Evolutionary conservation across 305 asterid species (phyloP), one percentile per base, ranked within the genome.

Genomic region (Fraxinus latifolia): DNA sequence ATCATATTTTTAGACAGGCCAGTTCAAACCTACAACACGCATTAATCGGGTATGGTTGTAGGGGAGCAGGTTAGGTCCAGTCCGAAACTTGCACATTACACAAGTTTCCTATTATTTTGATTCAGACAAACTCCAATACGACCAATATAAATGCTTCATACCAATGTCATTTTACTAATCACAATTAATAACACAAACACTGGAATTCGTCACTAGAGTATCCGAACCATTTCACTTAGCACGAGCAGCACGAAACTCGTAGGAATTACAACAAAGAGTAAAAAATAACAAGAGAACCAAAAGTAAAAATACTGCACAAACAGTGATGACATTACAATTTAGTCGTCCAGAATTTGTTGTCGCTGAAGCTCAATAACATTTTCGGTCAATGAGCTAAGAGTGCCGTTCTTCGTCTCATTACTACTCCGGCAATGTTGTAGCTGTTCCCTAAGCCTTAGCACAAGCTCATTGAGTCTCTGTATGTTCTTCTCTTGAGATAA

Each of bases 401-500:
- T 84, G 65, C 74, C 62, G 55, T 80, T 91, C 21, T 75, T 68
- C 15, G 93, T 90, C 78, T 91, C 93, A 34, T 89, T 94, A 83
- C 25, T 82, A 83, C 85, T 85, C 79, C 78, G 80, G 90, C 98
- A 95, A 33, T 84, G 93, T 27, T 84, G 91, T 53, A 95, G 89
- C 79, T 92, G 94, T 83, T 93, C 93, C 83, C 88, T 92, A 1
- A 95, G 97, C 84, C 86, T 88, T 79, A 87, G 89, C 36, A 95
- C 90, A 19, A 90, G 91, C 90, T 92, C 98, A 29, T 87, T 92
- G 47, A 95, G 92, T 84, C 88, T 91, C 83, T 92, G 94, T 77
- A 95, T 95, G 91, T 83, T 91, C 90, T 93, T 95, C 85, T 95
- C 98, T 88, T 95, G 98, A 21, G 94, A 84, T 85, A 93, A 87